Conservation (phyloP, 2,329 filamentous ascomycete species). For the Scedosporium apiospermum region DNA sequence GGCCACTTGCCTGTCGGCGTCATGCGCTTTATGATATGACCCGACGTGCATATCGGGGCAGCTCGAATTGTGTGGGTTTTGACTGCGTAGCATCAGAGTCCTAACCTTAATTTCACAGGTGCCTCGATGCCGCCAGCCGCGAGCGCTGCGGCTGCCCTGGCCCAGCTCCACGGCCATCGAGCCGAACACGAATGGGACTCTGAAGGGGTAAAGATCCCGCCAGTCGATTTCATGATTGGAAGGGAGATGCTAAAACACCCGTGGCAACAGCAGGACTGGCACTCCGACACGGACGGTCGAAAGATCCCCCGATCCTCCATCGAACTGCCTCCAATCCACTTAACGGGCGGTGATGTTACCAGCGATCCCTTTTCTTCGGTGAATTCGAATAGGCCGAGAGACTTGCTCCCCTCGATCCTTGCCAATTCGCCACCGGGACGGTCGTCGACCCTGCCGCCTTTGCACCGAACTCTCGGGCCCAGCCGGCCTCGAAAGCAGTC, state of each 20-base stretch:
- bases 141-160: slow-evolving; percentile 76
- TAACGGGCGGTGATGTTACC: slow-evolving; percentile 49
- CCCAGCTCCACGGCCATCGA: slow-evolving; percentile 71
- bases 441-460: slow-evolving; percentile 78
- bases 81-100: background rate
- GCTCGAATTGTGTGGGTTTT: background rate
- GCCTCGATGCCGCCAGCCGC: slow-evolving; percentile 29
- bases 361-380: slow-evolving; percentile 63
- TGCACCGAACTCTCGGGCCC: slow-evolving; percentile 63
- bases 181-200: slow-evolving; percentile 69
- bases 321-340: slow-evolving; percentile 62
- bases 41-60: background rate
- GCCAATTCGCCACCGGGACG: slow-evolving; percentile 74
- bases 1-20: too few relatives aligned
- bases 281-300: slow-evolving; percentile 60
- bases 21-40: too few relatives aligned
- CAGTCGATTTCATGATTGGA: slow-evolving; percentile 21
- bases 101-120: slow-evolving; percentile 2
- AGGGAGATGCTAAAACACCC: slow-evolving; percentile 1
- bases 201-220: slow-evolving; percentile 47
- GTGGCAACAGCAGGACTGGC: slow-evolving; percentile 47
- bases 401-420: slow-evolving; percentile 75
- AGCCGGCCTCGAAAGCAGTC: slow-evolving; percentile 77
- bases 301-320: slow-evolving; percentile 58
- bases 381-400: slow-evolving; percentile 53